Evolutionary conservation across 805 yeast species (phyloP).

Genomic region (Teunomyces pallodes): DNA sequence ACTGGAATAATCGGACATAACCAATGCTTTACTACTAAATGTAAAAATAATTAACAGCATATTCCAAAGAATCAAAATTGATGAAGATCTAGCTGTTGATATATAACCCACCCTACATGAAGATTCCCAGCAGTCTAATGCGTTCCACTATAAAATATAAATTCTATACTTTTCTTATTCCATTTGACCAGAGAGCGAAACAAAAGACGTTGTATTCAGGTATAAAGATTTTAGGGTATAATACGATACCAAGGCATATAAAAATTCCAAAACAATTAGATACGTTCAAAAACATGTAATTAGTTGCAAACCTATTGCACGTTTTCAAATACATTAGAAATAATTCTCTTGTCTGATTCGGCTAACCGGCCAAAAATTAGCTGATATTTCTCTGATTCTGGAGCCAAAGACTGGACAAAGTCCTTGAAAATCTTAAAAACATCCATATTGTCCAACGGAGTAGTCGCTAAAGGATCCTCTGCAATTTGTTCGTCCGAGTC

Average conservation of each 20-base stretch:
- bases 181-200: too few relatives aligned
- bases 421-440: conserved; percentile 65
- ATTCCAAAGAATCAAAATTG: too few relatives aligned
- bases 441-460: conserved; percentile 75
- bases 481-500: conserved; percentile 14
- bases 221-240: too few relatives aligned
- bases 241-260: too few relatives aligned
- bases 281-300: background rate
- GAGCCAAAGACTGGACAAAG: conserved; percentile 32
- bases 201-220: too few relatives aligned
- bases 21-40: background rate
- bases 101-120: too few relatives aligned
- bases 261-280: background rate
- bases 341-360: conserved; percentile 10
- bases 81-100: too few relatives aligned
- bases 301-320: background rate
- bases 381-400: conserved; percentile 42
- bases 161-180: too few relatives aligned
- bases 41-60: background rate
- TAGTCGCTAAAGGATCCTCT: conserved; percentile 32
- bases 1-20: background rate
- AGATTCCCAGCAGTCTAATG: too few relatives aligned
- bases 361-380: conserved; percentile 40
- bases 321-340: conserved; percentile 1
- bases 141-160: too few relatives aligned